These are phyloP conservation scores for Petunia hybrid DNA, from an alignment of 305 asterid species.

Conservation along the genomic window DNA sequence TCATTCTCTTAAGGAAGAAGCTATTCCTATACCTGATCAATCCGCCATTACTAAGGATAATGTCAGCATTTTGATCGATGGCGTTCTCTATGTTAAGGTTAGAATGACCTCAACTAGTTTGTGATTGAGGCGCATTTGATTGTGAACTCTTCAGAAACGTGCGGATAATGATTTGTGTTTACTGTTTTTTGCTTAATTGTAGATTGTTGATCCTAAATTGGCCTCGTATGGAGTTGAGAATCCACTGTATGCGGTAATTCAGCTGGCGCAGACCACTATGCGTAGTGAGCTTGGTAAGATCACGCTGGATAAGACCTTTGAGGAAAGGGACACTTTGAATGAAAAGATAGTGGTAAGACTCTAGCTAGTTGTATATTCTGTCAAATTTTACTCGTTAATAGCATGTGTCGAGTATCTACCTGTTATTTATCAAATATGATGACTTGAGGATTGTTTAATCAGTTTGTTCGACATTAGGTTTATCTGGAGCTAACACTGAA, in stretches of 20 bases:
- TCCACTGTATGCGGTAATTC: constrained; percentile 84
- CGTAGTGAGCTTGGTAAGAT: constrained; percentile 99
- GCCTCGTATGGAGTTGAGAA: constrained; percentile 95
- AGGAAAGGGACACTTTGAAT: constrained; percentile 86
- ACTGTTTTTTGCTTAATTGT: constrained; percentile 19
- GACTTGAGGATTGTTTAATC: background rate
- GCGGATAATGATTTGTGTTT: background rate
- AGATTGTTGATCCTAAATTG: constrained; percentile 90
- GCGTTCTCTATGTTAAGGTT: constrained; percentile 90
- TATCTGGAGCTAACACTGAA: background rate
- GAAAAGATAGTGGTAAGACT: constrained; percentile 83
- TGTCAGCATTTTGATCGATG: constrained; percentile 80
- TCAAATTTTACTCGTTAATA: background rate
- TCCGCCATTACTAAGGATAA: constrained; percentile 94
- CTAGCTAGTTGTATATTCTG: background rate
- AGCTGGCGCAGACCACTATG: constrained; percentile 97
- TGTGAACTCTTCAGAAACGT: background rate
- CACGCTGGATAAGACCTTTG: constrained; percentile 91
- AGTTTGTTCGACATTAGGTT: background rate
- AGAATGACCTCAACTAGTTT: background rate
- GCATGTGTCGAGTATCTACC: background rate
- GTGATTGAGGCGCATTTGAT: background rate
- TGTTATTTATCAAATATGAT: background rate
- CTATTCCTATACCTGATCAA: constrained; percentile 81
- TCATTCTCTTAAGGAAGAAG: constrained; percentile 90